Base-by-base conservation (phyloP, 768 basidiomycete genomes). In the Leccinum disarticulatum region DNA sequence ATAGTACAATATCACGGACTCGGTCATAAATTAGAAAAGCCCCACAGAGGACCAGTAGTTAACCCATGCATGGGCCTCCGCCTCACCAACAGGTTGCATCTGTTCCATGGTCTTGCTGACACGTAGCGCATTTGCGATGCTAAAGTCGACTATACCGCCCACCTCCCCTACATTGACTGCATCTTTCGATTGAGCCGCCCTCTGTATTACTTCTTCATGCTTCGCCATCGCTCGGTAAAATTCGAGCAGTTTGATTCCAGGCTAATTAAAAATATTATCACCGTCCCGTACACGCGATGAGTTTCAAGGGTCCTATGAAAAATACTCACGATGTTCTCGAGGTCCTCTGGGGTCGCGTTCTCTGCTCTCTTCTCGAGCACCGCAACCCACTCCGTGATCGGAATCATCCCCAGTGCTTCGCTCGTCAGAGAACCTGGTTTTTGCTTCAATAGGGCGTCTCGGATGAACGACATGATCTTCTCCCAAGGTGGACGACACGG, bases 401-500 rank as follows among this genome's bases (percentile, higher is more conserved):
- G 59, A 5, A 73, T 27, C 15, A 73, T 54, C 2, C 62, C 59
- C 11, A 74, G 62, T n/a, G 48, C 60, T 3, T 62, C 47, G 52
- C 43, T 5, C 3, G 36, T 60, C 14, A 51, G 14, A 61, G 11
- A 48, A 2, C 1, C 38, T 35, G 47, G 66, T 38, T 61, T 63
- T 27, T 52, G 57, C 30, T 69, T 53, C 31, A 64, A 25, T 3
- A 70, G 50, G 0, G 64, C 61, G 17, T 60, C 62, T 30, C 64
- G 64, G 17, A 77, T 57, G 28, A 52, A 57, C 15, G 62, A 41
- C 22, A 78, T 66, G 15, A 77, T 43, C 6, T 51, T 54, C 15
- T 59, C 55, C 71, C 77, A 80, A 2, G 66, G 28, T 11, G 76
- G 61, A 2, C 74, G 73, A 11, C 65, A 68, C 1, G 79, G 77